Evolutionary conservation across 768 basidiomycete species (phyloP).

Genomic region (Ramaria rubella): DNA sequence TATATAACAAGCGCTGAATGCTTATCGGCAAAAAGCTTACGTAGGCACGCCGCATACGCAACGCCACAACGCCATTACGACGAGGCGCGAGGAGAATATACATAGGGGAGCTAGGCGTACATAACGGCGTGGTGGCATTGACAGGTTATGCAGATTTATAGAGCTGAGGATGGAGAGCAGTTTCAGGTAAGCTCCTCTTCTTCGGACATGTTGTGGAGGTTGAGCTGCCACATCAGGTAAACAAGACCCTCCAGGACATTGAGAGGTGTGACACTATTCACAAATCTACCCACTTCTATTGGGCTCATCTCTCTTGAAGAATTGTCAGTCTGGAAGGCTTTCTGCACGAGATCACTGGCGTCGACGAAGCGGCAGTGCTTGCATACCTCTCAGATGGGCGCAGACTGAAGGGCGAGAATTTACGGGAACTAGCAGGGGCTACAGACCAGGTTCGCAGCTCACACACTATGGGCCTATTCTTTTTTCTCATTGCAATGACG

Average conservation of each 20-base stretch:
- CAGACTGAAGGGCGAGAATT: slow-evolving; percentile 60
- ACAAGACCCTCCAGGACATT: slow-evolving; percentile 66
- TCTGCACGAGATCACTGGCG: slow-evolving; percentile 62
- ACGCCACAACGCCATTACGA: neutral
- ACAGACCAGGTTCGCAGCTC: slow-evolving; percentile 58
- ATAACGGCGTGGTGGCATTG: neutral
- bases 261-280: slow-evolving; percentile 46
- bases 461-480: neutral
- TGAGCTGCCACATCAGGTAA: slow-evolving; percentile 33
- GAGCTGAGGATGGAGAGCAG: slow-evolving; percentile 36
- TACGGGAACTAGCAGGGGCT: slow-evolving; percentile 68
- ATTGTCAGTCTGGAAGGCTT: slow-evolving; percentile 64
- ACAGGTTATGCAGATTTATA: slow-evolving; percentile 29
- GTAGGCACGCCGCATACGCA: neutral
- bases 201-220: neutral
- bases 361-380: slow-evolving; percentile 61
- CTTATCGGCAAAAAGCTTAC: too few relatives aligned
- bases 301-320: slow-evolving; percentile 28
- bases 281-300: neutral
- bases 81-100: neutral
- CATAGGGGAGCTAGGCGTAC: neutral
- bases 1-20: too few relatives aligned
- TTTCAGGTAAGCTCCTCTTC: slow-evolving; percentile 24
- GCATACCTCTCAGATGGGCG: slow-evolving; percentile 78
- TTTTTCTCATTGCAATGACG: slow-evolving; percentile 9